phyloP scores from a whole-genome alignment of 2,329 filamentous ascomycete species.

The Fusarium chuoi region DNA sequence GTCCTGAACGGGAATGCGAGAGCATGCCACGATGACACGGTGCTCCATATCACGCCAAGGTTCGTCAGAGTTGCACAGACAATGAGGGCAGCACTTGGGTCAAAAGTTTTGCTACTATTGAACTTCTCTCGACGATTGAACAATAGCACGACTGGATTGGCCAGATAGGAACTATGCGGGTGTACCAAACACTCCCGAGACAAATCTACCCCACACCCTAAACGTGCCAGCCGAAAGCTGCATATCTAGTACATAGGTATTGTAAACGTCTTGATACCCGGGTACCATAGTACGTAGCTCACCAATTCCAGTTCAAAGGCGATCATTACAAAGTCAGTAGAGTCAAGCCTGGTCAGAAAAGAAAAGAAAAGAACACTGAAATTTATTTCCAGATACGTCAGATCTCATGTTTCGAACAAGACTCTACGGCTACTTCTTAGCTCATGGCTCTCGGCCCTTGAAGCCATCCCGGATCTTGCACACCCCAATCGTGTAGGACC shows the following conservation, averaged over 20 bases:
- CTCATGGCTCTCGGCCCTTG: background rate
- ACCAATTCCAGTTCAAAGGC: background rate
- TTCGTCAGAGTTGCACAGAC: constrained; percentile 3
- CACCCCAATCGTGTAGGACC: constrained; percentile 24
- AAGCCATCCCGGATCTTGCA: constrained; percentile 17
- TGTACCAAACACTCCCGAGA: constrained; percentile 13
- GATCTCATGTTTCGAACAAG: constrained; percentile 5
- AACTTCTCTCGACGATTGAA: background rate
- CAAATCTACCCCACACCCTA: constrained; percentile 26
- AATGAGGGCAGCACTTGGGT: background rate
- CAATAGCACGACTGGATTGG: constrained; percentile 4
- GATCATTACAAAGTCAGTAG: background rate
- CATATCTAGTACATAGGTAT: no score
- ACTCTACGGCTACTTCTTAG: background rate
- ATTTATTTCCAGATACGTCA: constrained; percentile 1
- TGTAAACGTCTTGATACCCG: background rate
- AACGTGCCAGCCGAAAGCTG: constrained; percentile 26
- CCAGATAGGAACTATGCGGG: background rate
- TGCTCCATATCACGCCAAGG: background rate
- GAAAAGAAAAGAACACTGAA: background rate
- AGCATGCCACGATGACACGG: constrained; percentile 5
- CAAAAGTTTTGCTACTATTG: constrained; percentile 1
- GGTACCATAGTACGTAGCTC: background rate
- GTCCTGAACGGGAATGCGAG: background rate
- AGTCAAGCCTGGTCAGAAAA: background rate